Evolutionary conservation across 2,329 filamentous ascomycete species (phyloP), one percentile per base, ranked within the genome.

Genomic region (Cylindrodendrum hubeiense): DNA sequence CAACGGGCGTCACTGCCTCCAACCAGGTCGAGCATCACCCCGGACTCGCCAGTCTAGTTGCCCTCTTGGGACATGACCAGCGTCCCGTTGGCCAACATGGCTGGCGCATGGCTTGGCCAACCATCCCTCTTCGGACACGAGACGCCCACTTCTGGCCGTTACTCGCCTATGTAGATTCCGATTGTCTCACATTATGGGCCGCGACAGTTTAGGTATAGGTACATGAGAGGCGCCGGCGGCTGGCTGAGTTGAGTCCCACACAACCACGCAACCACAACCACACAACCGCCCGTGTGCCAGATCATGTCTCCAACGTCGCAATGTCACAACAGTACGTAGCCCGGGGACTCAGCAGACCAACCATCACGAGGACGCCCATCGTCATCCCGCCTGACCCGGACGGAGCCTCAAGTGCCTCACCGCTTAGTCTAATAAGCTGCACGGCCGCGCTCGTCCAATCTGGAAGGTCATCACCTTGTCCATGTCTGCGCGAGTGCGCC

Each of bases 401-500:
- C 34, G 44, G 50, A 64, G 61, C 61, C 50, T 55, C 60, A 52
- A 62, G 44, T 56, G 60, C 46, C 60, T 62, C 61, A 64, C 60
- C 60, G 60, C 60, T 59, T 54, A 63, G 60, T 63, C 54, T 59
- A 39, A 58, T 63, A 63, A 63, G 60, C 60, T 43, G 60, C 61
- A 59, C 34, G 30, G 55, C 24, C 26, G n/a, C 19, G 22, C 19
- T 46, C 26, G 33, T 54, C 58, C 58, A 50, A 55, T 61, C 34
- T 56, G 22, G 26, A 43, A 55, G 34, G 37, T 28, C 44, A 56
- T 57, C 21, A 44, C 21, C 46, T 51, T 21, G 21, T 24, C 24
- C 15, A 44, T 26, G 19, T 21, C 17, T 28, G 37, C 46, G n/a
- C 47, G 26, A 60, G 22, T 24, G 37, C 43, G 21, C 33, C 50